Evolutionary conservation across 495 filamentous ascomycete genomes (phyloP), one percentile per base, ranked within the genome.

Genomic region (Neurospora tetrasperma): DNA sequence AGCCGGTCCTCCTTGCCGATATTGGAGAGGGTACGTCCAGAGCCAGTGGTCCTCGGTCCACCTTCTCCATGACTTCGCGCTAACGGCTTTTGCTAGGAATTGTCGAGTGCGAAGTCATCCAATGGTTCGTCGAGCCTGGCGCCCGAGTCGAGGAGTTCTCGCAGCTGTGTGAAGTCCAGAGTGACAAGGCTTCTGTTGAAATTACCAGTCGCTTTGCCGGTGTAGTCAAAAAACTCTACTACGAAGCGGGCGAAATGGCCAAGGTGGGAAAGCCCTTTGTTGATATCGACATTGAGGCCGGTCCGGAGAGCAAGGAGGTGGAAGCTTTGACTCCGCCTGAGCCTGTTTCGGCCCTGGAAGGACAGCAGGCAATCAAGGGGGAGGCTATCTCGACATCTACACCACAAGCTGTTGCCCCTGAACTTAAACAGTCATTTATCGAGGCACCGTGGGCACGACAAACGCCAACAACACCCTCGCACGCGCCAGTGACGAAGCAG

Each of bases 71-170:
- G 0, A 6, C 35, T 16, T 35, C 42, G 31, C 8, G 42, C 46
- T 69, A 69, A 71, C 41, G 27, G 66, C 48, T 68, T 73, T 59
- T 46, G 4, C 20, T 73, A 97, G 94, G 96, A 69, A 99, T 98
- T 78, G 93, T 94, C 75, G 96, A 99, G 83, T 96, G 96, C 81
- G 95, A 98, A 81, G 93, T 99, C 78, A 98, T 98, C 76, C 96
- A 98, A 85, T 99, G 96, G 96, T 99, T 98, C 81, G 96, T 98
- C 74, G 91, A 97, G 81, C 94, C 97, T 70, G 94, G 92, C 70
- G 96, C 96, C 35, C 90, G 93, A 71, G 94, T 99, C 76, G 94
- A 98, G 84, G 94, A 99, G 83, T 99, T 97, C 88, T 95, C 96
- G 79, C 95, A 93, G 71, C 84, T 99, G 44, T 99, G 96, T 81